Base-by-base conservation (phyloP, 2,329 filamentous ascomycete species). In the Sclerotinia sclerotiorum region DNA sequence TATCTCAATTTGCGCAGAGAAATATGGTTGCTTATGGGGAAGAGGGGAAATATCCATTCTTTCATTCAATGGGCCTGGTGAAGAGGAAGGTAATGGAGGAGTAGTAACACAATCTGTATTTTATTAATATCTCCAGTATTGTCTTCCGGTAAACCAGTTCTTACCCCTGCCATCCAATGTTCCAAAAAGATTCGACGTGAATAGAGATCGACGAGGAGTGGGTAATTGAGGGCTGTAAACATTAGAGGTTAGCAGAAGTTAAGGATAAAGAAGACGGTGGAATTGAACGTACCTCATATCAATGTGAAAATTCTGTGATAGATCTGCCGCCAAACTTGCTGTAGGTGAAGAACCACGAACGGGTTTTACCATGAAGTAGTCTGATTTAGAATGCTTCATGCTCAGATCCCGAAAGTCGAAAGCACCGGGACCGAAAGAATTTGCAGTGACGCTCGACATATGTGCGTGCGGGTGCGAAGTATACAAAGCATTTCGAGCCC, bases 301-400 rank as follows among this genome's bases (percentile, higher is more conserved):
- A 79, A 98, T 91, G 78, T 94, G 91, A 79, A 98, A 97, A 83
- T 98, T 99, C 78, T 97, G 93, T 69, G 94, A 97, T 75, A 98
- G 85, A 81, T 99, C 95, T 71, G 93, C 94, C 54, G 94, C 94
- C 74, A 99, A 83, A 77, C 92, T 97, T 65, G 93, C 89, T 48
- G 93, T 94, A 7, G 95, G 95, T 68, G 95, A 99, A 27, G 94
- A 97, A 61, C 93, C 92, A 73, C 88, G 88, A 76, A 92, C 83
- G 65, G 90, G 86, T 78, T 92, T 93, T 75, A 91, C 80, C 75
- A 85, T 89, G 82, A 98, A 97, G 82, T 95, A 97, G 79, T 97
- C 94, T 48, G 84, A 79, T 52, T 81, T 82, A 56, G 77, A 88
- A 80, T 79, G 89, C 85, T 84, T 92, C 92, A 84, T 90, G 76